These are phyloP conservation scores for Venturia asperata DNA, from an alignment of 2,329 filamentous ascomycete genomes.

Conservation along the genomic window DNA sequence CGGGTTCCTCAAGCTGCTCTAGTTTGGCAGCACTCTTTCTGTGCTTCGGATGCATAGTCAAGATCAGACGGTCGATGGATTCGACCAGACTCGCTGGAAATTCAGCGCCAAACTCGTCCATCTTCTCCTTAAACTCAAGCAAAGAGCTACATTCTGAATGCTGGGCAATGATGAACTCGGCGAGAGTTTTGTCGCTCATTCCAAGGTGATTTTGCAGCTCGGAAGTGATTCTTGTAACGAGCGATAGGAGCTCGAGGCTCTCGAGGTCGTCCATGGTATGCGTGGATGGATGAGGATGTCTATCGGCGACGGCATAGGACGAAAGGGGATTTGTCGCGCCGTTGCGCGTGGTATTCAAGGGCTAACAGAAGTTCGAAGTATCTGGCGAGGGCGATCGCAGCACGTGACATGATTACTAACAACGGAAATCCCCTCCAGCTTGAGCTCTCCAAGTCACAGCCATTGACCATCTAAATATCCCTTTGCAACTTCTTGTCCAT, in stretches of 20 bases:
- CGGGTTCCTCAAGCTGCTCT: constrained; percentile 29
- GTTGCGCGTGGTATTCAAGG: background rate
- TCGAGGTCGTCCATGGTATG: constrained; percentile 78
- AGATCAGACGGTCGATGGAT: constrained; percentile 81
- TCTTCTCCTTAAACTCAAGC: constrained; percentile 65
- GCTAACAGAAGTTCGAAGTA: background rate
- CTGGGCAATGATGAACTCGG: constrained; percentile 92
- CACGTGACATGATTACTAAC: background rate
- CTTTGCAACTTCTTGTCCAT: too few relatives aligned
- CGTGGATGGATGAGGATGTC: background rate
- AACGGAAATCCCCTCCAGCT: too few relatives aligned
- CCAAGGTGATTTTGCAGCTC: constrained; percentile 93
- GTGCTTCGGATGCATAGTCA: constrained; percentile 85
- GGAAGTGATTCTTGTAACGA: constrained; percentile 89
- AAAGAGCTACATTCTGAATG: constrained; percentile 67
- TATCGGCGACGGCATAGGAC: background rate
- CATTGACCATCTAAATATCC: too few relatives aligned
- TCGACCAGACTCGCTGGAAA: constrained; percentile 83
- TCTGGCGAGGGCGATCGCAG: too few relatives aligned
- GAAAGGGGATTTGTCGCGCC: background rate
- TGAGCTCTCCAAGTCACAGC: too few relatives aligned
- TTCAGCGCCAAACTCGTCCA: constrained; percentile 70
- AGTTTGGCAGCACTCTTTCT: constrained; percentile 49
- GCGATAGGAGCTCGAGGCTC: constrained; percentile 83
- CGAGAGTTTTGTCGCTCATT: constrained; percentile 86